Evolutionary conservation across 2,329 filamentous ascomycete species (phyloP).

Genomic region (Trichoderma pleuroti): DNA sequence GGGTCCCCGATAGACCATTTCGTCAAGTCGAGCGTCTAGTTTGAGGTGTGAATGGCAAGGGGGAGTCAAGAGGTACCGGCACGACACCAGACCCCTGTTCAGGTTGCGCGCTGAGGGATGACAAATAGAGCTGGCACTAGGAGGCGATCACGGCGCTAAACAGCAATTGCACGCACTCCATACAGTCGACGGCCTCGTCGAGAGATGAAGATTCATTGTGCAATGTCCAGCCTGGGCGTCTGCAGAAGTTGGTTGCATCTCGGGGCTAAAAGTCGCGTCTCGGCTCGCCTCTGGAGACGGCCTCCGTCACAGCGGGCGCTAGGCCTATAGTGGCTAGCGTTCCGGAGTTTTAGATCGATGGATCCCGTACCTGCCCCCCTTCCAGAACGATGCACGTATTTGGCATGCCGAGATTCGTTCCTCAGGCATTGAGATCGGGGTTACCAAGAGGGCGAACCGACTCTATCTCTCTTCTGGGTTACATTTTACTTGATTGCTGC

Average conservation of each 20-base stretch:
- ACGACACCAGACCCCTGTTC: neutral
- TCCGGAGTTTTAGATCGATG: slow-evolving; percentile 9
- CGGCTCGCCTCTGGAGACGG: neutral
- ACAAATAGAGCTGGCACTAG: neutral
- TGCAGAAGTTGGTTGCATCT: neutral
- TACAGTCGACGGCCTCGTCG: neutral
- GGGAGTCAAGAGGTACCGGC: neutral
- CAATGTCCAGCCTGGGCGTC: neutral
- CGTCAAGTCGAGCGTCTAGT: neutral
- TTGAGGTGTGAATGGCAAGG: neutral
- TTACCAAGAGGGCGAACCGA: neutral
- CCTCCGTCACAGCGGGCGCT: neutral
- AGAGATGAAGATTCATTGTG: neutral
- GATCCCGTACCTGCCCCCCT: neutral
- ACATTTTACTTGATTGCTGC: neutral
- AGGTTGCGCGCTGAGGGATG: neutral
- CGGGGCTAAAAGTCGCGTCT: neutral
- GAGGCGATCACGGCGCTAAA: neutral
- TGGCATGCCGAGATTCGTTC: neutral
- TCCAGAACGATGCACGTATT: neutral
- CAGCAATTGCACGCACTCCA: neutral
- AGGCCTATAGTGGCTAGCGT: neutral
- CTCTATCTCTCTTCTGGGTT: neutral
- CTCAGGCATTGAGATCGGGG: neutral
- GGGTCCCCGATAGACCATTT: slow-evolving; percentile 26